Conservation (phyloP, 371 early-diverging fungal species). For the Enterocytospora artemiae region DNA sequence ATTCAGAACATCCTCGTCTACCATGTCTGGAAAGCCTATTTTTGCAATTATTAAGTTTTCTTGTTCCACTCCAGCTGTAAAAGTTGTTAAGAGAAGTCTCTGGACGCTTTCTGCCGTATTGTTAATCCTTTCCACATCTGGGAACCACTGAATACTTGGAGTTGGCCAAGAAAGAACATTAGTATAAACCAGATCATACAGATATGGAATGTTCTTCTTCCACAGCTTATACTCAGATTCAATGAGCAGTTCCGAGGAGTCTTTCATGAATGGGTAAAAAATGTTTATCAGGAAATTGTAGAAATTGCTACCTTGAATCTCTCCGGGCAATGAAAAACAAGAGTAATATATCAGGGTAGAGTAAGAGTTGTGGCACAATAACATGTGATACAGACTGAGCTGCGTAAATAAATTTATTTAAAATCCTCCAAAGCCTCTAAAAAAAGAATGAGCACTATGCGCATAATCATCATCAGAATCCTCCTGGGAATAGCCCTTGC, state of each 20-base stretch:
- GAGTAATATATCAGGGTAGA: no score
- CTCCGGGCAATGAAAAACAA: no score
- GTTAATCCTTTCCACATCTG: slow-evolving; percentile 62
- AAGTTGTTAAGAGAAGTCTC: slow-evolving; percentile 69
- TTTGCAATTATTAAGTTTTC: slow-evolving; percentile 80
- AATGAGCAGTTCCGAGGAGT: slow-evolving; percentile 53
- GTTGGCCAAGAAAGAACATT: slow-evolving; percentile 93
- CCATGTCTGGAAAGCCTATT: slow-evolving; percentile 68
- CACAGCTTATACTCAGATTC: slow-evolving; percentile 84
- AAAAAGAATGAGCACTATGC: no score
- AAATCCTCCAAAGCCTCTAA: no score
- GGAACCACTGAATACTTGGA: slow-evolving; percentile 89
- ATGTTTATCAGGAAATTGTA: not conserved
- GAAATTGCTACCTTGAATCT: no score
- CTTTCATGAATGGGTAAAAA: not conserved
- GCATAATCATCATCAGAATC: no score
- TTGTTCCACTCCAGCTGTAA: slow-evolving; percentile 79
- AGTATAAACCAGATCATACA: slow-evolving; percentile 87
- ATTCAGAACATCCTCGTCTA: slow-evolving; percentile 65
- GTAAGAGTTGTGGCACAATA: no score
- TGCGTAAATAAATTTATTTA: no score
- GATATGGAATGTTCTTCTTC: slow-evolving; percentile 93
- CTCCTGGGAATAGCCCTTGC: no score
- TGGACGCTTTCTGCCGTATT: slow-evolving; percentile 47
- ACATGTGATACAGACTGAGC: no score